Evolutionary conservation across 257 asterid genomes (phyloP), one percentile per base, ranked within the genome.

Genomic region (Buddleja alternifolia): DNA sequence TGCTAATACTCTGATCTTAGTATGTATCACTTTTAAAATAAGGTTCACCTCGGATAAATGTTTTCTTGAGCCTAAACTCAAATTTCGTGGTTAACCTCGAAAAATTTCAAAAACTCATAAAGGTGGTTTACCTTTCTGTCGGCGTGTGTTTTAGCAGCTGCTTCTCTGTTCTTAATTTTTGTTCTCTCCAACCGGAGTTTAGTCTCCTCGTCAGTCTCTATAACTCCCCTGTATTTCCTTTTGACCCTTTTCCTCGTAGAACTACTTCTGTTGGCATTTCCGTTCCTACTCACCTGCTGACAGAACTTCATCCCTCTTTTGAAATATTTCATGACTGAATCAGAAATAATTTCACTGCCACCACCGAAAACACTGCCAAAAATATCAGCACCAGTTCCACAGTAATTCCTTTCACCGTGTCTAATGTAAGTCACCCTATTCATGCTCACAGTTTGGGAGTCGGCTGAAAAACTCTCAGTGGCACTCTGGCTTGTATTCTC

Each of bases 141-240:
- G 23, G 42, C 76, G 34, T 48, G 70, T 64, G 81, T 63, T 70
- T 62, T 63, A 20, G 72, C 47, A 51, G 72, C 68, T 44, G 73
- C 73, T 56, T 71, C 83, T 65, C 76, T 77, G 52, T 77, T 78
- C 68, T 62, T 78, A 0, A 70, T 58, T 63, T 75, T 77, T 12
- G 71, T 63, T 25, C 14, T 37, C 64, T 72, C 73, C 60, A 51
- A 40, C 12, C 63, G 57, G 32, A 6, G 20, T 48, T 69, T 69
- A 59, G 63, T 75, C 68, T 75, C 81, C 16, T 79, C 79, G 45
- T 75, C 78, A 7, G 88, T 71, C 62, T 74, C 86, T n/a, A 42
- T 34, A n/a, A 70, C 66, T 67, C 68, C 80, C 39, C 66, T 70
- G 52, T 64, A 75, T 73, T 62, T 82, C 69, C 76, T 83, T 81